Evolutionary conservation across 2,329 filamentous ascomycete species (phyloP), one percentile per base, ranked within the genome.

Genomic region (Metarhizium brunneum): DNA sequence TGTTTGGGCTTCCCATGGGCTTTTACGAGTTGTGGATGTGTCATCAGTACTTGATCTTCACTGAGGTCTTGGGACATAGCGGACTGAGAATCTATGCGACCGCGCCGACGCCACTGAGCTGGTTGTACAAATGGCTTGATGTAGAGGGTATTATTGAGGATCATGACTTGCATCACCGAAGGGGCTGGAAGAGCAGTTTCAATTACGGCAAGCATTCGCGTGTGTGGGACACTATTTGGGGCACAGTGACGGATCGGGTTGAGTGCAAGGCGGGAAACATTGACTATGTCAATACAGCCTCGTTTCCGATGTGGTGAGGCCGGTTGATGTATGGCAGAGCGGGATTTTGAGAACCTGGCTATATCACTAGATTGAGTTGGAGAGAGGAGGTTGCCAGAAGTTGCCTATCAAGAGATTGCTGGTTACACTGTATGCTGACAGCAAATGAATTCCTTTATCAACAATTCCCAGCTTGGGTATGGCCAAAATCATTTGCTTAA

Each of bases 21-120:
- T 76, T 77, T 59, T 75, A 76, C 51, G 73, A 75, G 47, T 74
- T 70, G 72, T 76, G 73, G 73, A 58, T 76, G 18, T 76, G 73
- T 59, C 69, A 75, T 53, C 65, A 72, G 53, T 76, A 74, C 52
- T 64, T 76, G 35, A 64, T 72, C 13, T 76, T 68, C 60, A 61
- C 70, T 14, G 72, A 75, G 55, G 52, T 73, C 3, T 60, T 64
- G 30, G 72, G 72, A 4, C 72, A 75, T 52, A 70, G 66, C 35
- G 71, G 72, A 1, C 56, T 76, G 14, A 69, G 73, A 1, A 51
- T 76, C 10, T 67, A 68, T 50, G 61, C 66, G 0, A 66, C 64
- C 0, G 65, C 70, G 0, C 70, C 73, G 0, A 66, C 65, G 1
- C 66, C 70, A 0, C 56, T 73, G 20, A 66, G 61, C 16, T 70